Base-by-base conservation (phyloP, 208 protist species). In the Porcisia hertigi region DNA sequence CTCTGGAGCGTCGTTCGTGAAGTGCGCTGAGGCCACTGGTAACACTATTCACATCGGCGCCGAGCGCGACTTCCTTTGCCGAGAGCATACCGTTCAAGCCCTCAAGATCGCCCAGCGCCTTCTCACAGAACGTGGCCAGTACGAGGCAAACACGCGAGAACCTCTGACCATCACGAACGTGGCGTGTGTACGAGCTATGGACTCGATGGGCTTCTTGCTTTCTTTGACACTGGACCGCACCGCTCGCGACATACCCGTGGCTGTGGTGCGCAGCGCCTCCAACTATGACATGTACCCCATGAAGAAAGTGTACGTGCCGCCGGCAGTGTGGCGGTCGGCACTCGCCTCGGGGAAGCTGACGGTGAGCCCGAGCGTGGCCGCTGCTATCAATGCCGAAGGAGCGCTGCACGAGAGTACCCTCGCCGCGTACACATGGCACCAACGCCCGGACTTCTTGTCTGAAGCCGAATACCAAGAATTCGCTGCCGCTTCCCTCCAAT, bases 171-270 rank as follows among this genome's bases (percentile, higher is more conserved):
- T 86, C 16, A 76, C 76, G 60, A 80, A 90, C 20, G 86, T 85
- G 18, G 81, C 84, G 45, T 92, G 88, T 69, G 88, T 92, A 57
- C 86, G 85, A 71, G 85, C 88, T 39, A 92, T 92, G 88, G 85
- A 90, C 69, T 73, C 76, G 49, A 77, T 88, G 55, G 85, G 86
- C 11, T 90, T 92, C 65, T 70, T 92, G 67, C 79, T 76, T 14
- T 66, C 73, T 7, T 54, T 89, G 43, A 12, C 53, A 3, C 52
- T 25, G 3, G 63, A 80, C 55, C 58, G 36, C 65, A 63, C 72
- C 1, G 73, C 76, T 23, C 71, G 83, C 16, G 52, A 78, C 36
- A 84, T 89, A 36, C 73, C 79, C 1, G 71, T 90, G 23, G 88
- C 88, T 7, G 76, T 92, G 16, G 72, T 92, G 78, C 88, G 88